These are phyloP conservation scores for Artemisia annua DNA, from an alignment of 129 eudicot species.

Conservation along the genomic window DNA sequence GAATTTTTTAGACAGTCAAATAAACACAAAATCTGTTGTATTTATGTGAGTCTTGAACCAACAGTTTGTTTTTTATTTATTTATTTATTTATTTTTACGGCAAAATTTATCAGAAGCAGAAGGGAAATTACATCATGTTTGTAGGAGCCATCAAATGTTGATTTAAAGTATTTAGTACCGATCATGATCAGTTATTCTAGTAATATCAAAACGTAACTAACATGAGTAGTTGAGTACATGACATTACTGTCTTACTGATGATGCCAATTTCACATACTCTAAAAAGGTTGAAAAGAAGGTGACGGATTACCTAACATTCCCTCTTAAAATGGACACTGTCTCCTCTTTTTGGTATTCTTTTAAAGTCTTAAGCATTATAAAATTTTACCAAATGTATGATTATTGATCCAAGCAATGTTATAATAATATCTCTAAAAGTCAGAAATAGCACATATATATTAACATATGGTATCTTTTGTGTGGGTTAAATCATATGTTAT, in stretches of 20 bases:
- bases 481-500: constrained; percentile 22
- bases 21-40: too few relatives aligned
- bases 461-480: constrained; percentile 17
- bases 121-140: too few relatives aligned
- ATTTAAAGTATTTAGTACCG: too few relatives aligned
- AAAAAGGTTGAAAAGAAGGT: constrained; percentile 33
- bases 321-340: constrained; percentile 42
- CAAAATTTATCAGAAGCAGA: too few relatives aligned
- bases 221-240: too few relatives aligned
- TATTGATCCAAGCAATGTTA: constrained; percentile 39
- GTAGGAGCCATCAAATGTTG: too few relatives aligned
- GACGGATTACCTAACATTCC: constrained; percentile 48
- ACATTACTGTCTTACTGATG: background rate
- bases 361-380: constrained; percentile 15
- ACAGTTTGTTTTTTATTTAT: too few relatives aligned
- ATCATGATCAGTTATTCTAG: too few relatives aligned
- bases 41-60: too few relatives aligned
- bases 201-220: too few relatives aligned
- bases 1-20: too few relatives aligned
- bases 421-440: constrained; percentile 21
- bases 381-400: constrained; percentile 31
- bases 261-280: constrained; percentile 18
- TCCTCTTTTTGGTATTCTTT: constrained; percentile 34
- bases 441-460: background rate
- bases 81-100: too few relatives aligned